These are phyloP conservation scores for Clitopilus passeckerianus DNA, from an alignment of 768 basidiomycete genomes.

Conservation along the genomic window DNA sequence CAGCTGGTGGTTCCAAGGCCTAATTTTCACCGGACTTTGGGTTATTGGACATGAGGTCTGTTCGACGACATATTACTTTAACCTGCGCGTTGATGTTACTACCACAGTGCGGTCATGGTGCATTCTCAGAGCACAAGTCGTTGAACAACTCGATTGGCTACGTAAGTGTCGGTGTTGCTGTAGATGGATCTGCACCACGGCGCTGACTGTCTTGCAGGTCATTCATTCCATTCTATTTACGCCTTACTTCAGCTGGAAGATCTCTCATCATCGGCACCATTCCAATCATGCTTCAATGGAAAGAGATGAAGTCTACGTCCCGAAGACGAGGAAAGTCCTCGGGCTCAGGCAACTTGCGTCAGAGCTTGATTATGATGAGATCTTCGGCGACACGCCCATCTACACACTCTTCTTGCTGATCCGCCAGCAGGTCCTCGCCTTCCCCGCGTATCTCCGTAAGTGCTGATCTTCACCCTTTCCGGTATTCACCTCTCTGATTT, in stretches of 20 bases:
- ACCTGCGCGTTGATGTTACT: background rate
- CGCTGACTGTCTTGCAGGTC: conserved; percentile 20
- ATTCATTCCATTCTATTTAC: conserved; percentile 46
- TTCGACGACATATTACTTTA: background rate
- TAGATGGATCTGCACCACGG: background rate
- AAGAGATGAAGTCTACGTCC: conserved; percentile 55
- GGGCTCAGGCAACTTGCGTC: conserved; percentile 36
- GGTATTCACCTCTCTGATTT: background rate
- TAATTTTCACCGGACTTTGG: conserved; percentile 56
- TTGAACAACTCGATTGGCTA: conserved; percentile 49
- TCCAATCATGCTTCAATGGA: conserved; percentile 49
- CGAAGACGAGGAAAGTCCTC: conserved; percentile 53
- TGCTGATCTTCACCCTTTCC: conserved; percentile 9
- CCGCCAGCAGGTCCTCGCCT: conserved; percentile 53
- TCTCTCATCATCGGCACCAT: conserved; percentile 50
- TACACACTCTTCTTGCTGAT: conserved; percentile 53
- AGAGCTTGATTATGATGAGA: conserved; percentile 46
- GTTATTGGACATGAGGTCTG: conserved; percentile 54
- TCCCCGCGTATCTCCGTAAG: conserved; percentile 58
- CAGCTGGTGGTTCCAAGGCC: conserved; percentile 61
- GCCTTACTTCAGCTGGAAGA: conserved; percentile 52
- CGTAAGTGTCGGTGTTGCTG: conserved; percentile 24
- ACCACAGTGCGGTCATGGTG: conserved; percentile 49
- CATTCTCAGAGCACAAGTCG: conserved; percentile 43
- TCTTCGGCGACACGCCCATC: conserved; percentile 56